These are phyloP conservation scores for Cyclocybe cylindracea DNA, from an alignment of 768 basidiomycete genomes.

Conservation along the genomic window DNA sequence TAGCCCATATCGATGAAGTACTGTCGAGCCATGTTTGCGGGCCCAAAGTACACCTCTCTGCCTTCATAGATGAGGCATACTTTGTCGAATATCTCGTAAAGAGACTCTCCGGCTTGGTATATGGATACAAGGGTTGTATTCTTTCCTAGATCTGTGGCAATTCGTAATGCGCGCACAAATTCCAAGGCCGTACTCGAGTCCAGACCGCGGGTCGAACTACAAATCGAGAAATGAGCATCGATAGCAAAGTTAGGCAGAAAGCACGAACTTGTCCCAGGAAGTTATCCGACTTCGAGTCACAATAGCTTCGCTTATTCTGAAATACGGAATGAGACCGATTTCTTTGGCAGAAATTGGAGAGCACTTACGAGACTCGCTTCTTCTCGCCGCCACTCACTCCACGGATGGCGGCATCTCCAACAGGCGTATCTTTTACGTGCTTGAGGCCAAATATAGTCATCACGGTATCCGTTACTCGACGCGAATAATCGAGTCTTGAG, in stretches of 20 bases:
- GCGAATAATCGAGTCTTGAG: slow-evolving; percentile 43
- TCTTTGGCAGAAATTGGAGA: neutral
- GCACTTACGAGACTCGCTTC: slow-evolving; percentile 70
- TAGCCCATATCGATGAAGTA: slow-evolving; percentile 79
- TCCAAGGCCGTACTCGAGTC: slow-evolving; percentile 76
- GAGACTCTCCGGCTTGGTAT: slow-evolving; percentile 79
- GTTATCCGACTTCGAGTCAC: slow-evolving; percentile 61
- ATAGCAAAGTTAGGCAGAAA: neutral
- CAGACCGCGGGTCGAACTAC: slow-evolving; percentile 65
- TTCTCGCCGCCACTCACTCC: slow-evolving; percentile 79
- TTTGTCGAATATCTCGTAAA: slow-evolving; percentile 68
- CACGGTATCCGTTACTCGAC: slow-evolving; percentile 53
- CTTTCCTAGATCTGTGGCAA: slow-evolving; percentile 57
- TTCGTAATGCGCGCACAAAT: slow-evolving; percentile 66
- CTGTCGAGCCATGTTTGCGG: slow-evolving; percentile 58
- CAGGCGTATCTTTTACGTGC: slow-evolving; percentile 68
- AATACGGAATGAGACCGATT: neutral
- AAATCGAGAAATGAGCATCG: neutral
- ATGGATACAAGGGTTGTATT: slow-evolving; percentile 74
- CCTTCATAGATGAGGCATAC: slow-evolving; percentile 79
- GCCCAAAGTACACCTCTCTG: slow-evolving; percentile 76
- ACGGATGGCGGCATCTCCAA: slow-evolving; percentile 76
- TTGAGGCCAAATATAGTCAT: slow-evolving; percentile 74
- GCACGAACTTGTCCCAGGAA: slow-evolving; percentile 75
- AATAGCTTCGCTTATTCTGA: slow-evolving; percentile 52